Base-by-base conservation (phyloP, 306 rosid species). In the Prunus fruticosa region DNA sequence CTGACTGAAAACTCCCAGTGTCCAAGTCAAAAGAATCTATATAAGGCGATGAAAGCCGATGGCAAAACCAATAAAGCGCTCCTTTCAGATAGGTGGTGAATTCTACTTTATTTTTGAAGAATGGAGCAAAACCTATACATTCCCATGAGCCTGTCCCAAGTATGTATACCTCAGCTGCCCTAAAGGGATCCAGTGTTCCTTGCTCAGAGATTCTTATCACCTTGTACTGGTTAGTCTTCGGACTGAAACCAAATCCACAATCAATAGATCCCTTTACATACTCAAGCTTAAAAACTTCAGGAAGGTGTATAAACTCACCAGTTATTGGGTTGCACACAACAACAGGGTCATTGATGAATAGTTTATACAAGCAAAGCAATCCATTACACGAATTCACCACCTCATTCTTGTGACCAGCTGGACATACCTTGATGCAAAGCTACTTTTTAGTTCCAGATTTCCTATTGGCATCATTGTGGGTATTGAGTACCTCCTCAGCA, bases 61-160 rank as follows among this genome's bases (percentile, higher is more conserved):
- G 2, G 65, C 11, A 7, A 54, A 78, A 57, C 76, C 79, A 81
- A n/a, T 78, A 72, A 46, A 81, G 45, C 12, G 76, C 60, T 43
- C 85, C 83, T 2, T 72, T 34, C 9, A 71, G 11, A 41, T 64
- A 71, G 73, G 52, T 78, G 19, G 81, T 67, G 51, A 23, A 69
- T 1, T 5, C 56, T 22, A 2, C 6, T 8, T 16, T 2, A 13
- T 49, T 16, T 63, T 30, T 28, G 16, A 14, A 62, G 14, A 0
- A 22, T 1, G 47, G 70, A 20, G n/a, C 38, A 3, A 23, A 11
- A 15, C 34, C 58, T 2, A 49, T 16, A n/a, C 4, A 23, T 16
- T 63, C 56, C 80, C 74, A 76, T 27, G 73, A 34, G 25, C 13
- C 20, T 67, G 74, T 66, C 27, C 80, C 74, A 12, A 76, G 58